These are phyloP conservation scores for Scedosporium aurantiacum DNA, from an alignment of 2,329 filamentous ascomycete genomes.

Conservation along the genomic window DNA sequence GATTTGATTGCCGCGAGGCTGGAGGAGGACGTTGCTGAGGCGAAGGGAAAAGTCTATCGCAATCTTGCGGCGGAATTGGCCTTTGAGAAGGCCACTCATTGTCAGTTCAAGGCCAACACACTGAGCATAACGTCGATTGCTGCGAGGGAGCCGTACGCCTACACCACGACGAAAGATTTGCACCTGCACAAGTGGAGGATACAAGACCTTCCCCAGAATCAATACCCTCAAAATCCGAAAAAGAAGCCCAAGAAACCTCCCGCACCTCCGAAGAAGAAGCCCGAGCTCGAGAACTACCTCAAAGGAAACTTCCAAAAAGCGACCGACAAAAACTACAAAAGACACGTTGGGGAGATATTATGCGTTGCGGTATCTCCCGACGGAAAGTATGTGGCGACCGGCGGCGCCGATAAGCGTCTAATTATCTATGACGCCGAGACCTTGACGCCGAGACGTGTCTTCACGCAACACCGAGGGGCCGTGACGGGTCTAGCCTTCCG, in stretches of 20 bases:
- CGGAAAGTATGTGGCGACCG: constrained; percentile 83
- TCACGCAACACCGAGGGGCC: constrained; percentile 83
- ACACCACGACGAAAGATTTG: constrained; percentile 80
- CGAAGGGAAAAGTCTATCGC: constrained; percentile 81
- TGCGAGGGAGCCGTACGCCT: constrained; percentile 66
- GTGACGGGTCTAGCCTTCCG: constrained; percentile 80
- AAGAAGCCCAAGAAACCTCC: constrained; percentile 47
- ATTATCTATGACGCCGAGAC: constrained; percentile 80
- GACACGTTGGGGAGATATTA: constrained; percentile 72
- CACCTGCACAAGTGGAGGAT: constrained; percentile 83
- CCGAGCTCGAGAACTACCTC: constrained; percentile 50
- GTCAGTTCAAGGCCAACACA: constrained; percentile 69
- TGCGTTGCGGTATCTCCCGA: constrained; percentile 79
- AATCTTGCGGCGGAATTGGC: constrained; percentile 64
- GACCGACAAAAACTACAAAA: constrained; percentile 56
- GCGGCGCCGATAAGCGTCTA: constrained; percentile 71
- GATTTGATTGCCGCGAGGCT: constrained; percentile 86
- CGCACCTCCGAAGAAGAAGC: constrained; percentile 49
- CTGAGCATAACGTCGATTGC: constrained; percentile 71
- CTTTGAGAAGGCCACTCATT: constrained; percentile 55
- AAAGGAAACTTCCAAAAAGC: constrained; percentile 51
- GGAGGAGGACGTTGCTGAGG: constrained; percentile 84
- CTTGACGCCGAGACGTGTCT: constrained; percentile 68
- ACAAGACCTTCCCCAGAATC: constrained; percentile 50
- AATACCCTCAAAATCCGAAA: constrained; percentile 47